Percentiles rank a stretch among this genome's conserved stretches.
Conservation (phyloP, 768 basidiomycete species). For the Phaffia australis region DNA sequence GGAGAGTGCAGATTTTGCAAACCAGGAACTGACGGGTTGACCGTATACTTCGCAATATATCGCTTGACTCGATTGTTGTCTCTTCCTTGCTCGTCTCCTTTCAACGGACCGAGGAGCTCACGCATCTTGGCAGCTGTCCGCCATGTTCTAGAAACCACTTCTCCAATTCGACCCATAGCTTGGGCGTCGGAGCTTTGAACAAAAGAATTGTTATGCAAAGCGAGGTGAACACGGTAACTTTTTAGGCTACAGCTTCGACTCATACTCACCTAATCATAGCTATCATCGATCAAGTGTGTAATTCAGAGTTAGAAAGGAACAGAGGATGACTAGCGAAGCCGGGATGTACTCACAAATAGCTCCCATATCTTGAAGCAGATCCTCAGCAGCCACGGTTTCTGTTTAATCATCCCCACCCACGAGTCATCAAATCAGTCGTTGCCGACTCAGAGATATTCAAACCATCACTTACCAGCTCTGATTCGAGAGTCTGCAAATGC, state of each 20-base stretch:
- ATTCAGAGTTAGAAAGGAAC: neutral
- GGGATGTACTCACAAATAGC: slow-evolving; percentile 51
- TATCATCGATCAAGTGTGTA: neutral
- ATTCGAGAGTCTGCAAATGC: slow-evolving; percentile 96
- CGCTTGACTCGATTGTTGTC: slow-evolving; percentile 90
- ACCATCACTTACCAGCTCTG: slow-evolving; percentile 43
- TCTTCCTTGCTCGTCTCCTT: slow-evolving; percentile 58
- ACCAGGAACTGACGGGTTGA: slow-evolving; percentile 68
- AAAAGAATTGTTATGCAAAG: neutral
- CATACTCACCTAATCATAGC: slow-evolving; percentile 18
- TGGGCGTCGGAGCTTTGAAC: slow-evolving; percentile 71
- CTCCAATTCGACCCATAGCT: slow-evolving; percentile 92
- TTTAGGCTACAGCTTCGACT: neutral
- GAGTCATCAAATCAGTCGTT: neutral
- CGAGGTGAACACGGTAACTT: neutral
- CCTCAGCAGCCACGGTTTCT: slow-evolving; percentile 91
- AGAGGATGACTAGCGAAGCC: neutral
- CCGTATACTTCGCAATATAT: slow-evolving; percentile 69
- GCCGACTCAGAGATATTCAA: neutral
- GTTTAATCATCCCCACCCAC: neutral
- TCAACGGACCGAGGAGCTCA: slow-evolving; percentile 63
- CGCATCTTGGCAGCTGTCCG: slow-evolving; percentile 92
- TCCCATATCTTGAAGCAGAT: slow-evolving; percentile 81
- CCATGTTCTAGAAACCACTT: slow-evolving; percentile 88
- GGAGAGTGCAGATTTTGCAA: neutral